phyloP scores from a whole-genome alignment of 2,329 filamentous ascomycete genomes.

The Botrytis hyacinthi region DNA sequence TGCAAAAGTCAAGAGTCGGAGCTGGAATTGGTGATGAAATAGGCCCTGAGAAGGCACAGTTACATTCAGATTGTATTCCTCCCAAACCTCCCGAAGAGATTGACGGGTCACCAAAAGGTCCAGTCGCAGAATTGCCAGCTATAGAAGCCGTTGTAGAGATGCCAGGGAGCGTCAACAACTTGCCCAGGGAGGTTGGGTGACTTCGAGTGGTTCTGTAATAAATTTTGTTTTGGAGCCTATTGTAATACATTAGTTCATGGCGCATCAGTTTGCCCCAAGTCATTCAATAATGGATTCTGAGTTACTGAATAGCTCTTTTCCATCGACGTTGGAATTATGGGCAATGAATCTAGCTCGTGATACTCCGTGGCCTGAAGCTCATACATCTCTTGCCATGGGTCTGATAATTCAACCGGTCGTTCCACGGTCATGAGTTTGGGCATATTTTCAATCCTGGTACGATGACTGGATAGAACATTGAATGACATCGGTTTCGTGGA shows the following conservation, averaged over 20 bases:
- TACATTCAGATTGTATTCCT: not conserved
- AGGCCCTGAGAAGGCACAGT: not conserved
- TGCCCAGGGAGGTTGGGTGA: not conserved
- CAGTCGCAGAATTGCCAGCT: slow-evolving; percentile 4
- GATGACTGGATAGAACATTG: not conserved
- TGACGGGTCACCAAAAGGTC: not conserved
- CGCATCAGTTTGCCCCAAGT: not conserved
- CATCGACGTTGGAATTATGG: not conserved
- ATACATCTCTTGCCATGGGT: not conserved
- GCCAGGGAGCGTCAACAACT: not conserved
- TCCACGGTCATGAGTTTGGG: not conserved
- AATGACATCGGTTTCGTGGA: not conserved
- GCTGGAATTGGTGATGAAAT: not conserved
- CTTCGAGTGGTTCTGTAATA: not conserved
- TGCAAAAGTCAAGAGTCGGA: not conserved
- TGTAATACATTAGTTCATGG: not conserved
- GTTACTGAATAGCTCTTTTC: not conserved
- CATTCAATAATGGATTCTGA: not conserved
- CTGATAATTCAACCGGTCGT: not conserved
- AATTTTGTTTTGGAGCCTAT: not conserved
- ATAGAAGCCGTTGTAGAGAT: not conserved
- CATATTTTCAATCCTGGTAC: not conserved
- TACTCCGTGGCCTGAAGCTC: not conserved
- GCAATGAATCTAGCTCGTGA: not conserved
- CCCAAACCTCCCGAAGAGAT: not conserved